Evolutionary conservation across 495 filamentous ascomycete genomes (phyloP), one percentile per base, ranked within the genome.

Genomic region (Penicillium waksmanii): DNA sequence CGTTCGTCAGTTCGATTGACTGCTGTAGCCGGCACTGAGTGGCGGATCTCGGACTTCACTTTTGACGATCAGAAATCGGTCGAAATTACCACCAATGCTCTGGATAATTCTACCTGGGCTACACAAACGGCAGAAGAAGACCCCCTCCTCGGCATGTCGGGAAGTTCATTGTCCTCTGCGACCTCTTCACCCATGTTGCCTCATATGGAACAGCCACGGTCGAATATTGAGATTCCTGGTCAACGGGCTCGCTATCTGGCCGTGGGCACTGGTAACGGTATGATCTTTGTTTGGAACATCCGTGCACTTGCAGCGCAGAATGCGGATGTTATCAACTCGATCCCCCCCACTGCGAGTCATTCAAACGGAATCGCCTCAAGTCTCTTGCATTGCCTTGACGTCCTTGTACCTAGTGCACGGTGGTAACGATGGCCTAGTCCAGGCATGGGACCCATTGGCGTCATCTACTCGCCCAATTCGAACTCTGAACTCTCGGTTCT

Each of bases 401-500:
- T 92, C 93, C 11, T 80, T 98, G 8, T 92, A 94, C 66, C 73
- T 98, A 25, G 88, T 97, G 2, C 92, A 96, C 71, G 95, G 95
- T 27, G 95, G 95, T 44, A 96, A 90, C 62, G 95, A 98, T 71
- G 94, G 95, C 10, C 84, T 98, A 8, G 93, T 98, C 8, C 95
- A 98, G 68, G 90, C 92, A 6, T 98, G 96, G 96, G 95, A 98
- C 78, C 92, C 91, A 19, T 76, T 98, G 23, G 92, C 89, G 2
- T 98, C 95, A 0, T 89, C 83, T 6, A 76, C 83, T 10, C 83
- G 86, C 23, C 92, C 94, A 0, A 84, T 98, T 59, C 87, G 93
- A 19, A 97, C 93, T 4, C 82, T 98, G 53, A 95, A 96, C 60
- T 93, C 92, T 0, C 87, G 91, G 10, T 95, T 96, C 66, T 89